Evolutionary conservation across 2,329 filamentous ascomycete genomes (phyloP).

Genomic region (Claviceps pusilla): DNA sequence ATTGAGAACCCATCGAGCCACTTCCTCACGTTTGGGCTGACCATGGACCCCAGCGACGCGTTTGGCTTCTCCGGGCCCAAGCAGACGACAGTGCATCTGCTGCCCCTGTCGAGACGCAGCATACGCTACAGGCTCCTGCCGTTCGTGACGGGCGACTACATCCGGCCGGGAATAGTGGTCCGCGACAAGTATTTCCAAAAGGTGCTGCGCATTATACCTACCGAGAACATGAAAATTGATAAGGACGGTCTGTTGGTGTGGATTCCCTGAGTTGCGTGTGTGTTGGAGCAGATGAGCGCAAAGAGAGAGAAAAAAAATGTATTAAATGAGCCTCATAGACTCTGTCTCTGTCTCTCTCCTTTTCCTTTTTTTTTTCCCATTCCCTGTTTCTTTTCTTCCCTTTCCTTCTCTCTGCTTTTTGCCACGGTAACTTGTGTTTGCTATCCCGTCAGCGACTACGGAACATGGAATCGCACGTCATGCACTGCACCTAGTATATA

Average conservation of each 20-base stretch:
- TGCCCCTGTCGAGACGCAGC: constrained; percentile 63
- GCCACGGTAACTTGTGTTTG: too few species aligned
- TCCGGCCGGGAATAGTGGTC: constrained; percentile 59
- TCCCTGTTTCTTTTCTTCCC: too few species aligned
- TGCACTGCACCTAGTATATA: too few species aligned
- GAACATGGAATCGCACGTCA: too few species aligned
- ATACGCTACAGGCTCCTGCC: constrained; percentile 65
- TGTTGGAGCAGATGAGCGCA: too few species aligned
- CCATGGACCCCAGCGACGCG: constrained; percentile 81
- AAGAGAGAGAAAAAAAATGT: too few species aligned
- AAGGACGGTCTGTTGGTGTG: constrained; percentile 51
- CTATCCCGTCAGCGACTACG: too few species aligned
- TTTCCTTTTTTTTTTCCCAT: too few species aligned
- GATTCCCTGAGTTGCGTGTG: constrained; percentile 25
- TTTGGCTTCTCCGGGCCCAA: constrained; percentile 91
- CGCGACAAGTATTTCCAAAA: constrained; percentile 91
- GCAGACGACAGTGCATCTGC: constrained; percentile 59
- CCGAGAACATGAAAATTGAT: constrained; percentile 52
- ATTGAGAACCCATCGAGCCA: constrained; percentile 92
- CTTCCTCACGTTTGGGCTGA: constrained; percentile 82
- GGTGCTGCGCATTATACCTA: constrained; percentile 64
- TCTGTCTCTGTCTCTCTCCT: too few species aligned
- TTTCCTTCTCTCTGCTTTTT: too few species aligned
- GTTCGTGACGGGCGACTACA: constrained; percentile 49
- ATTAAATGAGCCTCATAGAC: too few species aligned